phyloP scores from a whole-genome alignment of 257 asterid species.

The Scutellaria baicalensis region DNA sequence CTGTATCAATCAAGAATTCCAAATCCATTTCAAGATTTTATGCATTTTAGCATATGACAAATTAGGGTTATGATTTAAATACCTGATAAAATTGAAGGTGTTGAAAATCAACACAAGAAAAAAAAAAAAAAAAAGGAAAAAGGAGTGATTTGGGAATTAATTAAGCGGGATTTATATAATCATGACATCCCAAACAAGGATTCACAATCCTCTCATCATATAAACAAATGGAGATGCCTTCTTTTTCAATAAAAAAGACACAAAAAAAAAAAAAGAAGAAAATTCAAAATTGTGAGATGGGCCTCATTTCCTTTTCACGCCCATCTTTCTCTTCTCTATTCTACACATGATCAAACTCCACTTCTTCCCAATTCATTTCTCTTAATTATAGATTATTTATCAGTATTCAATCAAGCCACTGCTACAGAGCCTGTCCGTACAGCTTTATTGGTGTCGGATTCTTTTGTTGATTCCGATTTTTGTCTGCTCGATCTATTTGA shows the following conservation, averaged over 20 bases:
- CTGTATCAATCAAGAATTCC: no score
- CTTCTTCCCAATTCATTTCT: not conserved
- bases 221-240: constrained; percentile 23
- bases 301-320: not conserved
- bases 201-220: constrained; percentile 5
- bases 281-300: constrained; percentile 40
- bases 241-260: not conserved
- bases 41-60: no score
- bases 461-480: constrained; percentile 38
- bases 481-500: constrained; percentile 51
- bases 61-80: no score
- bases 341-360: constrained; percentile 20
- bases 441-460: constrained; percentile 47
- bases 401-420: constrained; percentile 37
- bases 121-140: no score
- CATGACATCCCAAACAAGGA: constrained; percentile 17
- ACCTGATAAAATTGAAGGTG: no score
- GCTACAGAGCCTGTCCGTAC: constrained; percentile 63
- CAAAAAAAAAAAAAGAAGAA: not conserved
- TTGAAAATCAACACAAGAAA: no score
- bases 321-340: not conserved
- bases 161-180: constrained; percentile 1
- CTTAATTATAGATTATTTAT: not conserved
- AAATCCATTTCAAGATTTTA: no score
- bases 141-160: not conserved